Conservation (phyloP, 768 basidiomycete genomes). For the Lactarius sanguifluus region DNA sequence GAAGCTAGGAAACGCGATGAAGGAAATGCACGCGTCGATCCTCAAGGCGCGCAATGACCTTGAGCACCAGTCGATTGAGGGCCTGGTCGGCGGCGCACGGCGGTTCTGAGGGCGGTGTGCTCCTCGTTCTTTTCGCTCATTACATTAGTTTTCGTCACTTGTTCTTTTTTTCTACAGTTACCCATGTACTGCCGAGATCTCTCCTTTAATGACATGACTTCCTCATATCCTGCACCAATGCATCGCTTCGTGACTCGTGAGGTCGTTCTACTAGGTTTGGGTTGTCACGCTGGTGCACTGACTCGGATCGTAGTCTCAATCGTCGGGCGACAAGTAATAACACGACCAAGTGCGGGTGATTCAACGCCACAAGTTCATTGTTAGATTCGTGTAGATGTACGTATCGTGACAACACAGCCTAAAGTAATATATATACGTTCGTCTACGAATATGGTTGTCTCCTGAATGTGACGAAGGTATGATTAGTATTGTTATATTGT, state of each 20-base stretch:
- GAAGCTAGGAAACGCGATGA: constrained; percentile 94
- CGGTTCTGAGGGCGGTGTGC: constrained; percentile 43
- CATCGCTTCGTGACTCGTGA: too few relatives aligned
- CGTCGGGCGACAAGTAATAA: too few relatives aligned
- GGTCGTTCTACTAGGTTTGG: too few relatives aligned
- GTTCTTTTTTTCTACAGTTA: constrained; percentile 6
- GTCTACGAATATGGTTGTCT: background rate
- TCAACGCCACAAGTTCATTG: too few relatives aligned
- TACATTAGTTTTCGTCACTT: constrained; percentile 3
- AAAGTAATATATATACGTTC: background rate
- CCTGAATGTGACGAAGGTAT: background rate
- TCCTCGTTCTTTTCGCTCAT: background rate
- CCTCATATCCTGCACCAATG: background rate
- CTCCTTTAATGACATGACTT: constrained; percentile 24
- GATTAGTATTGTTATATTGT: too few relatives aligned
- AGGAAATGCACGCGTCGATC: constrained; percentile 94
- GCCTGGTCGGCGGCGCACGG: constrained; percentile 58
- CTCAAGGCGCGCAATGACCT: constrained; percentile 93
- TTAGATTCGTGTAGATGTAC: too few relatives aligned
- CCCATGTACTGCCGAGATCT: constrained; percentile 28
- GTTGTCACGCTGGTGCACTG: too few relatives aligned
- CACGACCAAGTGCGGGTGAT: too few relatives aligned
- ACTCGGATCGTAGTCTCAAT: too few relatives aligned
- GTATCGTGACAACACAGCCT: too few relatives aligned
- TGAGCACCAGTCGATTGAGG: constrained; percentile 95